Conservation (phyloP, 2,329 filamentous ascomycete species). For the Pezicula neosporulosa region DNA sequence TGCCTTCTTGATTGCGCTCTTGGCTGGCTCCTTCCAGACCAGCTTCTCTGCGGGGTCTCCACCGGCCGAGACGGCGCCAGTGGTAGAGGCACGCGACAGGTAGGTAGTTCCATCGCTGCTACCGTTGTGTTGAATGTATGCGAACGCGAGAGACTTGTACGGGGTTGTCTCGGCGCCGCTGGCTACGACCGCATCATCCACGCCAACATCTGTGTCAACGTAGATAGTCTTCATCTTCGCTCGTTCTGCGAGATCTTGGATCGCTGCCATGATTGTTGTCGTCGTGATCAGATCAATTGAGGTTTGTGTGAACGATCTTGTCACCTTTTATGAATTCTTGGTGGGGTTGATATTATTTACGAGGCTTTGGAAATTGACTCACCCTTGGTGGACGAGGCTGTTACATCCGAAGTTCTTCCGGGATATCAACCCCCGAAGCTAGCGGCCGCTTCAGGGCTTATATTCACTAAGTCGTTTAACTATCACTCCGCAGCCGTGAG, state of each 20-base stretch:
- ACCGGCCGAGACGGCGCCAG: conserved; percentile 54
- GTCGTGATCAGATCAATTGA: conserved; percentile 15
- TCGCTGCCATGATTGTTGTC: conserved; percentile 21
- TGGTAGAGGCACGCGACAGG: conserved; percentile 64
- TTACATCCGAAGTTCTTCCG: no score
- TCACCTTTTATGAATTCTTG: background rate
- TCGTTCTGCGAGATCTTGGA: conserved; percentile 49
- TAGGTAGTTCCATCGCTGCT: conserved; percentile 54
- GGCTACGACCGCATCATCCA: conserved; percentile 59
- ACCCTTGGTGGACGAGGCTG: no score
- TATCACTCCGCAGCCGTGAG: no score
- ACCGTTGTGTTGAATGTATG: conserved; percentile 65
- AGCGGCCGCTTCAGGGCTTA: no score
- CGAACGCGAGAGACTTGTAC: conserved; percentile 77
- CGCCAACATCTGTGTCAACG: conserved; percentile 77
- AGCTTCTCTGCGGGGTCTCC: conserved; percentile 62
- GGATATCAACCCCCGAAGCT: no score
- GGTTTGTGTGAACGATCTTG: background rate
- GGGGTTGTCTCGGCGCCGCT: conserved; percentile 70
- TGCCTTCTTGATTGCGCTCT: conserved; percentile 83
- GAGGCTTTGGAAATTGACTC: no score
- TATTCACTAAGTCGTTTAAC: no score
- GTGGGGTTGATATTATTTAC: background rate
- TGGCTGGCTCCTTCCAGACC: conserved; percentile 78
- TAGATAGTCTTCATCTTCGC: conserved; percentile 55